These are phyloP conservation scores for Gillenia trifoliata DNA, from an alignment of 306 rosid genomes.

Conservation along the genomic window DNA sequence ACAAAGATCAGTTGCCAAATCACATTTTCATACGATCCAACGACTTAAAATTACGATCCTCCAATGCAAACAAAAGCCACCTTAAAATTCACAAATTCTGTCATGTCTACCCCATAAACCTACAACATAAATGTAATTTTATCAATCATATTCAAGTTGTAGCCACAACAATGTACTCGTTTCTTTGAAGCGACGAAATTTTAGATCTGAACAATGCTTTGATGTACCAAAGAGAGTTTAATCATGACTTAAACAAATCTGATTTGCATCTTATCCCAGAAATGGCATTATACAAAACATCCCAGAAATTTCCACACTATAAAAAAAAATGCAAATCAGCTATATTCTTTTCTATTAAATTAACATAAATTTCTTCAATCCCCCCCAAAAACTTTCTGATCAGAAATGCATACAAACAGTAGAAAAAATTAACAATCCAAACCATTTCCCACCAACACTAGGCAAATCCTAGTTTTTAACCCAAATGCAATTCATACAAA, in stretches of 20 bases:
- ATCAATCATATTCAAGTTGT: background rate
- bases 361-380: background rate
- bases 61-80: background rate
- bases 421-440: background rate
- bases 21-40: background rate
- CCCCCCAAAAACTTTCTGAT: background rate
- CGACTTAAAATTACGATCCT: background rate
- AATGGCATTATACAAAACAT: background rate
- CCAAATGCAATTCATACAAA: background rate
- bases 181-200: background rate
- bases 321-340: background rate
- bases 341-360: too few relatives aligned
- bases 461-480: background rate
- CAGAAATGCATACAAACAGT: background rate
- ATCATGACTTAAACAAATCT: background rate
- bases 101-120: background rate
- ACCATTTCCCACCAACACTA: background rate
- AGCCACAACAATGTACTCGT: background rate
- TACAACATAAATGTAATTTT: background rate
- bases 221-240: background rate
- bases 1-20: slow-evolving; percentile 10
- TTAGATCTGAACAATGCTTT: background rate
- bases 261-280: background rate
- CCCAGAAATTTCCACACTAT: background rate
- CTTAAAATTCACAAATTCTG: background rate